phyloP scores from a whole-genome alignment of 345 rosid species.

The Salix suchowensis region DNA sequence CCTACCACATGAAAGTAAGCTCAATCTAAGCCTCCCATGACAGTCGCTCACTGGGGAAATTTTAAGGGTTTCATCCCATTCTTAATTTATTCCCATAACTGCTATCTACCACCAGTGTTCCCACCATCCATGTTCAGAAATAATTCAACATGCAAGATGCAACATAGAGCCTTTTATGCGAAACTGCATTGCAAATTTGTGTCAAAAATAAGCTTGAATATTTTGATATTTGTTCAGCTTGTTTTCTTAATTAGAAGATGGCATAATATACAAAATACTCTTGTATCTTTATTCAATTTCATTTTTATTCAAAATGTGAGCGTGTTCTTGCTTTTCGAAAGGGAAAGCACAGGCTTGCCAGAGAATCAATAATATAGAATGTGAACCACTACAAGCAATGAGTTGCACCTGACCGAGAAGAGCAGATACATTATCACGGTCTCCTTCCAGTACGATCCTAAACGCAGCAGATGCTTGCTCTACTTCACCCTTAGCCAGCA shows the following conservation, averaged over 20 bases:
- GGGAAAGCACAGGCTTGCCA: neutral
- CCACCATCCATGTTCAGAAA: no score
- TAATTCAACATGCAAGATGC: no score
- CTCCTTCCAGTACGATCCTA: slow-evolving; percentile 74
- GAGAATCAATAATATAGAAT: neutral
- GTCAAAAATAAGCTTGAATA: no score
- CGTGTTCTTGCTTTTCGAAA: neutral
- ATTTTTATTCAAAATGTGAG: no score
- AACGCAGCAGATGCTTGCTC: slow-evolving; percentile 91
- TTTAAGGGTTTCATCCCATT: neutral
- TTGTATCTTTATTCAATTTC: neutral
- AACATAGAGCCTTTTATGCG: no score
- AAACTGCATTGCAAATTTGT: no score
- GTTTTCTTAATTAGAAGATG: neutral
- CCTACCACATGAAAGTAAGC: neutral
- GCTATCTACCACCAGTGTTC: neutral
- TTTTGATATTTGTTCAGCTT: neutral
- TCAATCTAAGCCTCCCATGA: neutral
- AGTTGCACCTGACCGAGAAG: slow-evolving; percentile 85
- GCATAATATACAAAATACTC: neutral
- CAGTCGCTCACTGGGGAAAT: no score
- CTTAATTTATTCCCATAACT: neutral
- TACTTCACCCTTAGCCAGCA: slow-evolving; percentile 89
- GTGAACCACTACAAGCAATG: neutral
- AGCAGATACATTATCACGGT: slow-evolving; percentile 82